phyloP scores from a whole-genome alignment of 768 basidiomycete genomes.

The Lanmaoa rubissima region DNA sequence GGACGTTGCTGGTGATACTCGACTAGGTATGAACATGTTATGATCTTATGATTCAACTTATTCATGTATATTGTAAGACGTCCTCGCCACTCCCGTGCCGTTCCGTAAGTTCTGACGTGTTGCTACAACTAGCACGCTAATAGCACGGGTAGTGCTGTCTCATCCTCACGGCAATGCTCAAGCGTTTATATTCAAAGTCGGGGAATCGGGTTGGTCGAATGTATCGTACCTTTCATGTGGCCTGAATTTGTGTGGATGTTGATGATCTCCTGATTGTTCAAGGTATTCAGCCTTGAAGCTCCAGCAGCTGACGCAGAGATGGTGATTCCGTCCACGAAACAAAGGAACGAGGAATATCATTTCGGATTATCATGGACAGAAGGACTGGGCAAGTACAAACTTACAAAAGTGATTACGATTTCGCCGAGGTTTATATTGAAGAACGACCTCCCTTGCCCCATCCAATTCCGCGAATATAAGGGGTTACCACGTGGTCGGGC shows the following conservation, averaged over 20 bases:
- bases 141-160: conserved; percentile 65
- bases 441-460: conserved; percentile 66
- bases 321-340: conserved; percentile 60
- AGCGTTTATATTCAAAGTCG: conserved; percentile 78
- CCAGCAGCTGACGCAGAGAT: conserved; percentile 88
- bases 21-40: conserved; percentile 44
- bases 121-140: conserved; percentile 6
- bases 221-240: conserved; percentile 35
- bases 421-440: conserved; percentile 88
- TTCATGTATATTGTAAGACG: conserved; percentile 33
- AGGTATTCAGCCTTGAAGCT: conserved; percentile 89
- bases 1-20: conserved; percentile 83
- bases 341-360: conserved; percentile 68
- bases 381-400: conserved; percentile 95
- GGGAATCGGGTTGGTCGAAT: conserved; percentile 88
- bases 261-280: conserved; percentile 6
- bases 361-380: conserved; percentile 90
- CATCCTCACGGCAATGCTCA: conserved; percentile 78
- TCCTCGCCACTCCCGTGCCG: conserved; percentile 57
- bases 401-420: conserved; percentile 90
- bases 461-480: conserved; percentile 86
- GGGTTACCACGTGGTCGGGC: conserved; percentile 61
- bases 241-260: neutral
- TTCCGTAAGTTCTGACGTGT: conserved; percentile 60
- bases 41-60: conserved; percentile 14